Conservation (phyloP, 176 grass and related monocot genomes). For the Saccharum officinarum region DNA sequence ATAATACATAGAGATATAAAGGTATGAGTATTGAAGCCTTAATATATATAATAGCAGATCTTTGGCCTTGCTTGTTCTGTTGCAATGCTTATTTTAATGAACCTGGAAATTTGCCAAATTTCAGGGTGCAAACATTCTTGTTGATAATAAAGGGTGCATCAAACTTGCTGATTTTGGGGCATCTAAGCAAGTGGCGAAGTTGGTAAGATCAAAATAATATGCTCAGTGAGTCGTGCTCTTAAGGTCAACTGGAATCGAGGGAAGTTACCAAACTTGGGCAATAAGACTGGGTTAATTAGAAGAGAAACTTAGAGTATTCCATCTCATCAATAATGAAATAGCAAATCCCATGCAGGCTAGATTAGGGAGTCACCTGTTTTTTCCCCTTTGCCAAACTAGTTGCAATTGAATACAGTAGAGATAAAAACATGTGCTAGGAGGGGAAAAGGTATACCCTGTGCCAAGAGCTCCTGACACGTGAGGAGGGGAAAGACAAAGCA, state of each 20-base stretch:
- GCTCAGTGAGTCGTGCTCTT: conserved; percentile 11
- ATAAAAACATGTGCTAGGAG: neutral
- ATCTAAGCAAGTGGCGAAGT: conserved; percentile 93
- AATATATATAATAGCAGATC: neutral
- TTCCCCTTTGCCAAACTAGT: neutral
- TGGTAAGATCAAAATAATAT: conserved; percentile 53
- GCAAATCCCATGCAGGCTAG: neutral
- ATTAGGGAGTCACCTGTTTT: neutral
- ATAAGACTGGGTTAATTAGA: conserved; percentile 7
- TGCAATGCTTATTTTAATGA: conserved; percentile 11
- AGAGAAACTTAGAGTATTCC: neutral
- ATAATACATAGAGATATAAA: conserved; percentile 99
- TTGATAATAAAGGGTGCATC: conserved; percentile 99
- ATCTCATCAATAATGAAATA: conserved; percentile 2
- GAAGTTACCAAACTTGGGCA: neutral
- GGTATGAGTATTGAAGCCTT: conserved; percentile 44
- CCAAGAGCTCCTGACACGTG: neutral
- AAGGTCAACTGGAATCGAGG: neutral
- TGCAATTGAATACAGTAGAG: neutral
- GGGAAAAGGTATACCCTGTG: neutral
- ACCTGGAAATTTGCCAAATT: conserved; percentile 23
- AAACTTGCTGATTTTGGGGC: conserved; percentile 99
- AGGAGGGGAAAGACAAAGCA: neutral
- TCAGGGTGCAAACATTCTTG: conserved; percentile 98
- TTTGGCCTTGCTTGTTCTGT: neutral